Evolutionary conservation across 495 filamentous ascomycete genomes (phyloP).

Genomic region (Paragyromitra xinjiangensis): DNA sequence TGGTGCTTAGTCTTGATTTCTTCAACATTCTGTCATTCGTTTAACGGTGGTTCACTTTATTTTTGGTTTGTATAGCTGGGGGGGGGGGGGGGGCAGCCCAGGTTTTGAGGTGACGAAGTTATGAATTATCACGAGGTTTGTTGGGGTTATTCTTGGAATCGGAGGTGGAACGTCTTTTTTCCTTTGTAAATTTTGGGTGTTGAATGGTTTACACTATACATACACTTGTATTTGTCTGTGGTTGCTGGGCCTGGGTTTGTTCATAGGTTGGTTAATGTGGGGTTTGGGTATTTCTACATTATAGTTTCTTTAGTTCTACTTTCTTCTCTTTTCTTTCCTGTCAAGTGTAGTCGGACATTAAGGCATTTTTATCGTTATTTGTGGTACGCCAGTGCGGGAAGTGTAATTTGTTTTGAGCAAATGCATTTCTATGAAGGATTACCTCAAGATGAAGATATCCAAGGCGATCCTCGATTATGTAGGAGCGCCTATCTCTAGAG

Average conservation of each 20-base stretch:
- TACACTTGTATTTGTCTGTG: constrained; percentile 15
- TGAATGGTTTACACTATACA: background rate
- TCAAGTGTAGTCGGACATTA: background rate
- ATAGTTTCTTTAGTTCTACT: background rate
- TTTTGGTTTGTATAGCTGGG: background rate
- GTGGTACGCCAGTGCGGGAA: no score
- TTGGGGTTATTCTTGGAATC: background rate
- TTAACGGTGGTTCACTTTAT: background rate
- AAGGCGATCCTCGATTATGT: no score
- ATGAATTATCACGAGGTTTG: constrained; percentile 34
- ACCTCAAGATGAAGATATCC: no score
- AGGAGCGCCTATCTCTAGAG: no score
- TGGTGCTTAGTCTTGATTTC: constrained; percentile 21
- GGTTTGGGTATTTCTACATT: background rate
- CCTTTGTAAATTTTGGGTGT: background rate
- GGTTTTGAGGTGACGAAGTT: constrained; percentile 23
- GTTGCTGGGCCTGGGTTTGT: constrained; percentile 8
- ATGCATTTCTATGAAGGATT: no score
- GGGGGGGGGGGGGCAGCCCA: background rate
- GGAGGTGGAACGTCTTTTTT: constrained; percentile 3
- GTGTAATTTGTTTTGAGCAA: no score
- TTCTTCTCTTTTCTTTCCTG: background rate
- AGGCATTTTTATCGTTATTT: constrained; percentile 1
- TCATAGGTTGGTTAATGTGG: background rate
- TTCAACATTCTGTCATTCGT: background rate